Base-by-base conservation (phyloP, 2,329 filamentous ascomycete genomes). In the Ascochyta koolunga region DNA sequence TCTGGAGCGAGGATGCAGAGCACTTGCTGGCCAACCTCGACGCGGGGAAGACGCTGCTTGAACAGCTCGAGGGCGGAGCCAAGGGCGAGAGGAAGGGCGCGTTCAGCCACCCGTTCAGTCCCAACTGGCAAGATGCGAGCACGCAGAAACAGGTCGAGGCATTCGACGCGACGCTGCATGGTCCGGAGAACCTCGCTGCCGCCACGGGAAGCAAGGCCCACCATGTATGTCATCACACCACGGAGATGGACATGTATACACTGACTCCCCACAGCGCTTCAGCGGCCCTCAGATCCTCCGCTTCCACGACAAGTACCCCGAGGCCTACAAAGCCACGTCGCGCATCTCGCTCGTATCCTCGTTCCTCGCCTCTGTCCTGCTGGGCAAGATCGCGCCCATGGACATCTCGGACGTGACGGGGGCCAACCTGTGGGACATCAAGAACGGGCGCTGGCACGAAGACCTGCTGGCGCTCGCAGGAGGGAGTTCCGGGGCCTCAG, bases 111-210 rank as follows among this genome's bases (percentile, higher is more conserved):
- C 87, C 89, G 4, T 93, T 87, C 77, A 92, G 91, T 61, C 95
- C 95, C 7, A 99, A 98, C 75, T 99, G 95, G 95, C 95, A 98
- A 78, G 95, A 99, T 74, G 89, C 93, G 58, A 96, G 92, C 77
- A 98, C 95, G 2, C 92, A 97, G 78, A 82, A 82, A 62, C 90
- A 99, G 77, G 97, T 93, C 71, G 92, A 97, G 72, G 82, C 85
- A 59, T 98, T 98, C 70, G 93, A 98, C 73, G 82, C 79, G 5
- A 79, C 81, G 47, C 78, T 97, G 7, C 90, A 89, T 0, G 80
- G 80, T 6, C 80, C 84, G 2, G 82, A 88, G 66, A 81, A 82
- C 58, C 78, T 99, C 64, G 95, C 95, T 0, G 77, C 88, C 46
- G 86, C 85, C 18, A 97, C 95, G 9, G 95, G 95, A 25, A 97